These are phyloP conservation scores for Paraconiothyrium sp. DNA, from an alignment of 2,329 filamentous ascomycete genomes.

Conservation along the genomic window DNA sequence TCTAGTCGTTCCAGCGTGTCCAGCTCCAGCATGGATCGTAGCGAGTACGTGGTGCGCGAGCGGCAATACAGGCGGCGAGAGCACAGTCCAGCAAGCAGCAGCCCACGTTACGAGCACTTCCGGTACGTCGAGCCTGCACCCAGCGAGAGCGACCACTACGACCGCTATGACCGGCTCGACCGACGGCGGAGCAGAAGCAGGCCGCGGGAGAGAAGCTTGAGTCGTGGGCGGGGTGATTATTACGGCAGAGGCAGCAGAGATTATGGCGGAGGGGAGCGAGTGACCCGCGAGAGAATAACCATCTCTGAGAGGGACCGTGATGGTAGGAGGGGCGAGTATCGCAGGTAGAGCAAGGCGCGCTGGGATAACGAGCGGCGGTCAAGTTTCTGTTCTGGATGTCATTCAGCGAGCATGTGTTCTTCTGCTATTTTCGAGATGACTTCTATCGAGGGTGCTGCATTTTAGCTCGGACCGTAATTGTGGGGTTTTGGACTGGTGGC, in stretches of 20 bases:
- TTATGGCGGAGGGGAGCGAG: slow-evolving; percentile 17
- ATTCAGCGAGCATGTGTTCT: slow-evolving; percentile 6
- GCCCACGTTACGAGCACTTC: slow-evolving; percentile 56
- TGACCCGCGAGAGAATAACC: slow-evolving; percentile 44
- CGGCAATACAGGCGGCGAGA: slow-evolving; percentile 53
- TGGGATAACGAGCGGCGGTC: not conserved
- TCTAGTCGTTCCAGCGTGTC: slow-evolving; percentile 31
- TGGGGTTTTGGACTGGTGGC: not conserved
- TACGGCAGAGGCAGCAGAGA: slow-evolving; percentile 36
- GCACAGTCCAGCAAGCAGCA: slow-evolving; percentile 43
- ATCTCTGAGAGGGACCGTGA: slow-evolving; percentile 35
- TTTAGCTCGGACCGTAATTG: slow-evolving; percentile 1
- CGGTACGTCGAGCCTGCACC: slow-evolving; percentile 56
- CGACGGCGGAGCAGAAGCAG: slow-evolving; percentile 33
- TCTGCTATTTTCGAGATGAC: slow-evolving; percentile 7
- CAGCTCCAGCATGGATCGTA: slow-evolving; percentile 41
- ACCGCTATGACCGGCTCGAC: slow-evolving; percentile 34
- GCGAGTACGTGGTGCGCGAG: slow-evolving; percentile 56
- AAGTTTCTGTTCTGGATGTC: not conserved
- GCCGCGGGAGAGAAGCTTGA: slow-evolving; percentile 36
- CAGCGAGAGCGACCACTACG: slow-evolving; percentile 41
- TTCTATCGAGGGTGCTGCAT: not conserved
- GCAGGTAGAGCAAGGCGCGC: slow-evolving; percentile 20
- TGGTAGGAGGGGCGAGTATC: slow-evolving; percentile 32
- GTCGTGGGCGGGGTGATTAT: slow-evolving; percentile 37